Base-by-base conservation (phyloP, 108 stramenopile species). In the Nitzschia sp. region DNA sequence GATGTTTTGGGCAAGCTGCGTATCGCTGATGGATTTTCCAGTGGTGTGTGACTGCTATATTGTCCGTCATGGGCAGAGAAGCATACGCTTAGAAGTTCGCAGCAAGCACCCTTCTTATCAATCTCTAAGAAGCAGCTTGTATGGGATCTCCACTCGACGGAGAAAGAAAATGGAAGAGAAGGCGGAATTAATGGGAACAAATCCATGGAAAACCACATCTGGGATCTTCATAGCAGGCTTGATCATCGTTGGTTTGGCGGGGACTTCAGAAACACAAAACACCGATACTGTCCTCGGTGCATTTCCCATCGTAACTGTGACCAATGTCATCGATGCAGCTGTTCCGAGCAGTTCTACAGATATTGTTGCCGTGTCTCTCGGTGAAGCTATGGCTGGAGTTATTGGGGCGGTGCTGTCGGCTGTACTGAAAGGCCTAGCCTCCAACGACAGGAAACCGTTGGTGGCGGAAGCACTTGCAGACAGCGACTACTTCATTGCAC, bases 401-500 rank as follows among this genome's bases (percentile, higher is more conserved):
- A 79, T 86, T 16, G 85, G 85, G 16, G 88, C 85, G 72, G 25
- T 31, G 2, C 32, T 50, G n/a, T 55, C 71, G 5, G 59, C 61
- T 15, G 30, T 29, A 21, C 58, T 68, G 0, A 53, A 25, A 26
- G 27, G 33, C 1, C 15, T 62, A 16, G 54, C 53, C 17, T 36
- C 52, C 25, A 26, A 30, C 8, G 26, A 45, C 46, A 35, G 47
- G 31, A 23, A 50, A 45, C 34, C 73, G 15, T 33, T 83, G 21
- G 32, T 84, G 9, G 50, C 73, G n/a, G 79, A 80, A 28, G 88
- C 86, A 4, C 68, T 92, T 4, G 84, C 91, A 3, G 88, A 92
- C 68, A 78, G 88, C 29, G 91, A 92, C 65, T 92, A 86, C 71
- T 92, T 92, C 50, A 53, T 92, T 22, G 83, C 84, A 1, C 72